Percentiles rank a stretch among this genome's conserved stretches.
Conservation (phyloP, 78 protist genomes). For the Chrysochromulina parva region DNA sequence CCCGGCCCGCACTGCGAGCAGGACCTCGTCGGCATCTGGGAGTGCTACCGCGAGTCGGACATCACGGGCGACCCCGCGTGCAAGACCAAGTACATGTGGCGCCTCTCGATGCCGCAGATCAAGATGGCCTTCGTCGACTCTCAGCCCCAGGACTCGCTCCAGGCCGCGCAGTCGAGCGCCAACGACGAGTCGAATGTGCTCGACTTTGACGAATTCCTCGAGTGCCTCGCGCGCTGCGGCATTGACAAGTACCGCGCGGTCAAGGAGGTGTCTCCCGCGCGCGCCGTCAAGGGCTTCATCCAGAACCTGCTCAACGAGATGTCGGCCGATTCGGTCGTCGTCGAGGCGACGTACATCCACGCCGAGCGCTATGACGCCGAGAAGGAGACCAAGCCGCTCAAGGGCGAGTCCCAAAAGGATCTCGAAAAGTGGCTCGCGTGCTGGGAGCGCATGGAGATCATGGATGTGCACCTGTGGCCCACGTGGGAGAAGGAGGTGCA, state of each 20-base stretch:
- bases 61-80: no score
- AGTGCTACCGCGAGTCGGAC: no score
- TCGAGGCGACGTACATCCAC: neutral
- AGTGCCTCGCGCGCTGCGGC: neutral
- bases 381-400: neutral
- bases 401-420: neutral
- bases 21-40: no score
- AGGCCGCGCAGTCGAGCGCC: no score
- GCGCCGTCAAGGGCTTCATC: neutral
- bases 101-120: no score
- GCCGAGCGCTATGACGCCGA: neutral
- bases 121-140: no score
- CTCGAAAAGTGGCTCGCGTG: neutral
- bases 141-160: no score
- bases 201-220: neutral
- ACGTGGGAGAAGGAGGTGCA: neutral
- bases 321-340: neutral
- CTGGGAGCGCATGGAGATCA: neutral
- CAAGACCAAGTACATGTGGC: no score
- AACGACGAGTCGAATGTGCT: neutral
- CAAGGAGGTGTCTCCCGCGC: neutral
- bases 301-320: neutral
- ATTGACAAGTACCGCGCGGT: neutral
- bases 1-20: neutral
- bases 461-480: neutral